Base-by-base conservation (phyloP, 495 filamentous ascomycete genomes). In the Clohesyomyces aquaticus region DNA sequence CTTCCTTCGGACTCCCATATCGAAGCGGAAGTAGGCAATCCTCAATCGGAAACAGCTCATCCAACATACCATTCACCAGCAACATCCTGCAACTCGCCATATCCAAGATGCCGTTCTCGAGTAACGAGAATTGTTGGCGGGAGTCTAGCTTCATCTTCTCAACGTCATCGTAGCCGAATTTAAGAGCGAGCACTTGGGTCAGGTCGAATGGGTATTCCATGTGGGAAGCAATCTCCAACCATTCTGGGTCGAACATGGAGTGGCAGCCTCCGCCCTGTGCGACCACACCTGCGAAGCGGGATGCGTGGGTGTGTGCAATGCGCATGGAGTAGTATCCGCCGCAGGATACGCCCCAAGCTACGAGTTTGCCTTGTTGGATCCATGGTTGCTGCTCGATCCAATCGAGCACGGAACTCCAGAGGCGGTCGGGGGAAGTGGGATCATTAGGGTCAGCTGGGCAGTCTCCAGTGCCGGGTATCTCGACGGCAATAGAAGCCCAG, bases 251-350 rank as follows among this genome's bases (percentile, higher is more conserved):
- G 46, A 69, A 69, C 66, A 69, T 69, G 28, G 32, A 45, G 43
- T 70, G 63, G 51, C 62, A 56, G 12, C 63, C 67, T 14, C 67
- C 67, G 9, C 67, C 67, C 47, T 70, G 56, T 3, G 55, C 52
- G 12, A 70, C 58, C 1, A 66, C 67, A 25, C 48, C 62, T 1
- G 35, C 14, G 19, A 70, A 49, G 2, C 63, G 55, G 29, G 58
- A 52, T 10, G 48, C 29, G 46, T 70, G 67, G 4, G 67, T 70
- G 41, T 70, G 67, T 1, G 67, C 67, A 18, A 70, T 62, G 4
- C 67, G 67, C 56, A 63, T 70, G 25, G 62, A 63, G 46, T 70
- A 70, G 50, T 70, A 70, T 1, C 67, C 67, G 25, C 67, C 67
- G 8, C 46, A 55, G 22, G 57, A 63, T n/a, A 66, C 51, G 43